A percentile compares a stretch with the other conserved stretches of the same genome.
Evolutionary conservation across 1,284 basidiomycete species (phyloP).

Genomic region (Cutaneotrichosporon dermatis): DNA sequence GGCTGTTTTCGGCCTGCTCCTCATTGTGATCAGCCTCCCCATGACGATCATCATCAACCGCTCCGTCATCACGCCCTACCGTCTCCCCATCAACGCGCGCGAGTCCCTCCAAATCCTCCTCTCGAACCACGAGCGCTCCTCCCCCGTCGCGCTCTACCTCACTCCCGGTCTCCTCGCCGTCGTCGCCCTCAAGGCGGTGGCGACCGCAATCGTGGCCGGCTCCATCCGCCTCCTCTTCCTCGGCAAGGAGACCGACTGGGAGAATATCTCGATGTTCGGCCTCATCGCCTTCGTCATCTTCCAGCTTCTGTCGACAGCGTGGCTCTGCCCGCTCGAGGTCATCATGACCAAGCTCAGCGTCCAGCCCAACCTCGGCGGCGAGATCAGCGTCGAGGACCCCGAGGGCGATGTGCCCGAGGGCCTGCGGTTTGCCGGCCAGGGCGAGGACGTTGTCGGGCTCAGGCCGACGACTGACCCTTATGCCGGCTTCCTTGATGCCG

Average conservation of each 20-base stretch:
- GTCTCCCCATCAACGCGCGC: conserved; percentile 60
- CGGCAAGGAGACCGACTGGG: conserved; percentile 7
- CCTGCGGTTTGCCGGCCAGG: conserved; percentile 59
- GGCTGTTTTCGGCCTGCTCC: conserved; percentile 49
- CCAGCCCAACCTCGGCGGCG: conserved; percentile 72
- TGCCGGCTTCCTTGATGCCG: conserved; percentile 68
- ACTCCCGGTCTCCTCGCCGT: conserved; percentile 75
- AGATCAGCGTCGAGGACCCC: conserved; percentile 56
- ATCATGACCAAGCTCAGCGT: conserved; percentile 73
- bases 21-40: conserved; percentile 62
- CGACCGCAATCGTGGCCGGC: conserved; percentile 64
- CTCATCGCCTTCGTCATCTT: conserved; percentile 57
- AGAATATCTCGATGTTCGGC: conserved; percentile 25
- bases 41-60: conserved; percentile 73
- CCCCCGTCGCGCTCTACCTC: conserved; percentile 73
- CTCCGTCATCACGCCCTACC: conserved; percentile 79
- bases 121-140: conserved; percentile 73
- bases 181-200: conserved; percentile 61
- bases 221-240: conserved; percentile 18
- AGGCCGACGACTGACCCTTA: conserved; percentile 84
- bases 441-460: conserved; percentile 84
- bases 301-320: conserved; percentile 57
- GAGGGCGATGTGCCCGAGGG: conserved; percentile 58
- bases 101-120: conserved; percentile 67
- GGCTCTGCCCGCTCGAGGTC: conserved; percentile 78